phyloP scores from a whole-genome alignment of 1,284 basidiomycete species.

The Lignosus rhinocerotis region DNA sequence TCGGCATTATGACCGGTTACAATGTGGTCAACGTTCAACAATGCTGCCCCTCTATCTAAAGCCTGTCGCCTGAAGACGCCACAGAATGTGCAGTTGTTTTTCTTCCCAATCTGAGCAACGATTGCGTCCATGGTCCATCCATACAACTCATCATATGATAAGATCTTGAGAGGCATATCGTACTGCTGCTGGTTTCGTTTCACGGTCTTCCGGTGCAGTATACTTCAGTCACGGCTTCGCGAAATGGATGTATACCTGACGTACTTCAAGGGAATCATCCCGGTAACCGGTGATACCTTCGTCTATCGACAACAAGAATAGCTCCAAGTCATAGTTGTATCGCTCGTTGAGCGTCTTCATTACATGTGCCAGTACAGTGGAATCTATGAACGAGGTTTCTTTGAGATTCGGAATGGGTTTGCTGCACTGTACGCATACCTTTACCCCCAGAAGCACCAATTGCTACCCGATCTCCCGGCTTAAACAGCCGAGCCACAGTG shows the following conservation, averaged over 20 bases:
- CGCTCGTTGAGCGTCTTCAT: slow-evolving; percentile 95
- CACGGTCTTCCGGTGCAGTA: slow-evolving; percentile 69
- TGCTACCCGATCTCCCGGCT: slow-evolving; percentile 90
- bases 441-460: slow-evolving; percentile 99
- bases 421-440: slow-evolving; percentile 48
- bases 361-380: slow-evolving; percentile 95
- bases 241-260: not conserved
- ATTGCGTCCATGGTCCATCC: slow-evolving; percentile 99
- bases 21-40: slow-evolving; percentile 93
- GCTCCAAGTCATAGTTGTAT: slow-evolving; percentile 89
- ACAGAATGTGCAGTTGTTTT: slow-evolving; percentile 99
- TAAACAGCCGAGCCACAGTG: slow-evolving; percentile 78
- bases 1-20: slow-evolving; percentile 99
- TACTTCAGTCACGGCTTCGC: not conserved
- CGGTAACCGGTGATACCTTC: slow-evolving; percentile 98
- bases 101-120: slow-evolving; percentile 91
- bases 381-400: slow-evolving; percentile 60
- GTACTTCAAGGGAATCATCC: slow-evolving; percentile 93
- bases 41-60: slow-evolving; percentile 90
- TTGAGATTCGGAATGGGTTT: not conserved
- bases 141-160: slow-evolving; percentile 95
- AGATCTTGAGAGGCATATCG: slow-evolving; percentile 91
- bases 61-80: slow-evolving; percentile 97
- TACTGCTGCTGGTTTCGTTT: slow-evolving; percentile 98
- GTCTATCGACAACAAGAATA: slow-evolving; percentile 96